Conservation (phyloP, 148 eudicot genomes). For the Euryodendron excelsum region DNA sequence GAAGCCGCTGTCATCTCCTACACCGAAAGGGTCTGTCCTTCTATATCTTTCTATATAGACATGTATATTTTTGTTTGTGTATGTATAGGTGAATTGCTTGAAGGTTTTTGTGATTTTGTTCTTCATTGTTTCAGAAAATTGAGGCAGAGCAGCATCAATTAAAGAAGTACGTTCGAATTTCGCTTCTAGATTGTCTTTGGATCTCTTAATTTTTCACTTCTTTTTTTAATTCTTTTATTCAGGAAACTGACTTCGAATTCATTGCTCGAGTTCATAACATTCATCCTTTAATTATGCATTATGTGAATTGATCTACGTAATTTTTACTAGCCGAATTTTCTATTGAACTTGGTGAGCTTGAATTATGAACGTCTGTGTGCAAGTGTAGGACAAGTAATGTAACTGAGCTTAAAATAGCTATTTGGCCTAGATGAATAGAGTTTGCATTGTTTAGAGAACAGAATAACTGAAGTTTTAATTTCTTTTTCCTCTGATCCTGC, state of each 20-base stretch:
- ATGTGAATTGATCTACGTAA: neutral
- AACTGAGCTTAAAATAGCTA: neutral
- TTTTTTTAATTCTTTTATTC: neutral
- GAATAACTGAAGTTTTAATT: too few species aligned
- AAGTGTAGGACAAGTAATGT: neutral
- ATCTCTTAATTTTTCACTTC: neutral
- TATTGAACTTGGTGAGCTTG: neutral
- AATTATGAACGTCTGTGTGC: neutral
- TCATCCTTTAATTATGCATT: neutral
- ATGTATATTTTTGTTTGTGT: too few species aligned
- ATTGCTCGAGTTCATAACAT: neutral
- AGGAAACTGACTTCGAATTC: neutral
- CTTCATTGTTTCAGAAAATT: slow-evolving; percentile 43
- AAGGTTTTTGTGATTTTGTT: slow-evolving; percentile 7
- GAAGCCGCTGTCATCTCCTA: slow-evolving; percentile 85
- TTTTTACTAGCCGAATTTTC: too few species aligned
- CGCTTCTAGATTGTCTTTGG: neutral
- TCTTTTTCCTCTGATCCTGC: too few species aligned
- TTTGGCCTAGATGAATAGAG: neutral
- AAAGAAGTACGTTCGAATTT: slow-evolving; percentile 46
- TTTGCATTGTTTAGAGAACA: neutral
- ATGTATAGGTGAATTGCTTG: neutral
- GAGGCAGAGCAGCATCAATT: slow-evolving; percentile 72
- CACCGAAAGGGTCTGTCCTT: slow-evolving; percentile 68
- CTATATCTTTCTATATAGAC: too few species aligned